Evolutionary conservation across 768 basidiomycete species (phyloP).

Genomic region (Mycena olivaceomarginata): DNA sequence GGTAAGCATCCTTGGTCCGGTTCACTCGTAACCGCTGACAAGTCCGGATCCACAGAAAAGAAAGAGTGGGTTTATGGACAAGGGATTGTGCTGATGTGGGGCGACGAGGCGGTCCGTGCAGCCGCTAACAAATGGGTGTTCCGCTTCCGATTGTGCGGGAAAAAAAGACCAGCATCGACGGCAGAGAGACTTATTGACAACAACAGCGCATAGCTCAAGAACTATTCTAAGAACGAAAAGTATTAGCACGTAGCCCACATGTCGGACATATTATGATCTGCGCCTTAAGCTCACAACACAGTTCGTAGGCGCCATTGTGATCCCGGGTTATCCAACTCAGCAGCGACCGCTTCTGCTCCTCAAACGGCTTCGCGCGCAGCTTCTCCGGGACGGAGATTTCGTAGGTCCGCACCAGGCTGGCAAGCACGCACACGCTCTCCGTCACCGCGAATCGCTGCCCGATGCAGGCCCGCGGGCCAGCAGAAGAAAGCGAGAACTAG

Average conservation of each 20-base stretch:
- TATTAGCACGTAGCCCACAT: too few relatives aligned
- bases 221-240: not conserved
- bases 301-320: constrained; percentile 59
- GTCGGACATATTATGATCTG: not conserved
- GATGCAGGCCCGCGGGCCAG: constrained; percentile 68
- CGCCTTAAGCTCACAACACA: constrained; percentile 23
- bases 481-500: constrained; percentile 66
- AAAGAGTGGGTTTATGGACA: constrained; percentile 41
- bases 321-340: constrained; percentile 59
- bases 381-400: constrained; percentile 62
- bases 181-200: too few relatives aligned
- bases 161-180: not conserved
- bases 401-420: constrained; percentile 65
- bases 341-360: constrained; percentile 58
- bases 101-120: constrained; percentile 22
- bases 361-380: constrained; percentile 51
- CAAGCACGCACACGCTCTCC: constrained; percentile 64
- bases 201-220: not conserved
- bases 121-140: constrained; percentile 42
- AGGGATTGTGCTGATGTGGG: constrained; percentile 35
- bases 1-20: not conserved
- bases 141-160: constrained; percentile 15
- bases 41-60: constrained; percentile 24
- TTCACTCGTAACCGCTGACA: not conserved
- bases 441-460: constrained; percentile 69